phyloP scores from a whole-genome alignment of 345 rosid genomes.

The Boechera retrofracta region DNA sequence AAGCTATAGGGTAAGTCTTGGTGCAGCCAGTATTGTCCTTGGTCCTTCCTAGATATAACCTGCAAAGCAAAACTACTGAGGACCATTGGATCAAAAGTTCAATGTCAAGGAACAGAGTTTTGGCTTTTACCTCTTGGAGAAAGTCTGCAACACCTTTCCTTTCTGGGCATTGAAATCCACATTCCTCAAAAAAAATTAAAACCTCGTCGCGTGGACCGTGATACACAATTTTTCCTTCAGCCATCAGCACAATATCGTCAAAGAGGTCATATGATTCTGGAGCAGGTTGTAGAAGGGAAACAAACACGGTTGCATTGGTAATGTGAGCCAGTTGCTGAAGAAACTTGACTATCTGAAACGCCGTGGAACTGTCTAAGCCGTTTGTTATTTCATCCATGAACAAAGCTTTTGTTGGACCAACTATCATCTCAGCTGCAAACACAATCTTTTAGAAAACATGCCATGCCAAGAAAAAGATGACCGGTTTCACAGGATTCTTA shows the following conservation, averaged over 20 bases:
- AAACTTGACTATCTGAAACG: constrained; percentile 74
- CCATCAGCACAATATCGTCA: constrained; percentile 71
- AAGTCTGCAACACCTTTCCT: constrained; percentile 86
- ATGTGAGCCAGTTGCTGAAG: constrained; percentile 66
- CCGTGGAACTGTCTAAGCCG: constrained; percentile 82
- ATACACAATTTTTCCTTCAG: constrained; percentile 75
- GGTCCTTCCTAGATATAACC: constrained; percentile 79
- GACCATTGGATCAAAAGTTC: background rate
- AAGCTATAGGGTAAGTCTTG: constrained; percentile 62
- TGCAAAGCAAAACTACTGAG: constrained; percentile 26
- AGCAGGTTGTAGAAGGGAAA: constrained; percentile 88
- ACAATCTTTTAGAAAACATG: background rate
- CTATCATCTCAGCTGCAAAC: constrained; percentile 67
- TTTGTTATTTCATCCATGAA: constrained; percentile 84
- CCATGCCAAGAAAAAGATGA: constrained; percentile 10
- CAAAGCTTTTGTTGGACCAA: constrained; percentile 63
- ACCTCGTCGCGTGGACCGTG: constrained; percentile 74
- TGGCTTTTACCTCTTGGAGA: constrained; percentile 67
- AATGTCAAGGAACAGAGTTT: background rate
- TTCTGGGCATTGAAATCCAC: constrained; percentile 77
- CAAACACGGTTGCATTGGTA: constrained; percentile 59
- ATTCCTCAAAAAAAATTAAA: constrained; percentile 62
- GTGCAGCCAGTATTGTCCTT: constrained; percentile 76
- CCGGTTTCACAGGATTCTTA: background rate
- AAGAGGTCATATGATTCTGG: constrained; percentile 78